Evolutionary conservation across 192 early-diverging fungal genomes (phyloP), one percentile per base, ranked within the genome.

Genomic region (Kickxella alabastrina): DNA sequence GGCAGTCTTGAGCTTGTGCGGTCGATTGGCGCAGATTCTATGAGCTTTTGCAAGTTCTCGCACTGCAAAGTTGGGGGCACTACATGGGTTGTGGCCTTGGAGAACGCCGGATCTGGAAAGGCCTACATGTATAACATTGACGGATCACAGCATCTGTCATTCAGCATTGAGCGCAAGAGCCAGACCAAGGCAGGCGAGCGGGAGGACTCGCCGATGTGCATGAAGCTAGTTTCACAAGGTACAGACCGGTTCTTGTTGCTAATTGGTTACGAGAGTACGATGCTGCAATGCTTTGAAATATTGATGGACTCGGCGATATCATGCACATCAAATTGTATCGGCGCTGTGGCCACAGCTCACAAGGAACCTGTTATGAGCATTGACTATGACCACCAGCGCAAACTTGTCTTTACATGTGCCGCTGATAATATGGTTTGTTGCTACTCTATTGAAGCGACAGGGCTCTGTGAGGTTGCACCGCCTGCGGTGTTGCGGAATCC

Each of bases 41-140:
- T 76, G 54, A 69, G 41, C 58, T 76, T 76, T 60, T 76, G 73
- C 62, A 54, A 59, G 50, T 60, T 76, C 34, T 10, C 66, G 1
- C 10, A 32, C 17, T 22, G 15, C 18, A 23, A 1, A 3, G 9
- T 27, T 10, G 25, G 25, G 10, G 15, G 23, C 2, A 23, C 19
- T 23, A 34, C 54, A 1, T 76, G 73, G 66, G 25, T 76, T 31
- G 57, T 29, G 1, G 67, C 57, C 13, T 43, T 76, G 2, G 40
- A 48, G 19, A 41, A 51, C 0, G 65, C 54, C 0, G 59, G 54
- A 5, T 14, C 37, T 2, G 73, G 62, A 12, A 34, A 38, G n/a
- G 66, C 57, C 7, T 65, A 55, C 44, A 19, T 65, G 12, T 65
- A 61, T 23, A 38, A 62, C 23, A 9, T 59, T 7, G 28, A 21